Conservation (phyloP, 202 grass and related monocot genomes). For the Schoenoplectus tabernaemontani region DNA sequence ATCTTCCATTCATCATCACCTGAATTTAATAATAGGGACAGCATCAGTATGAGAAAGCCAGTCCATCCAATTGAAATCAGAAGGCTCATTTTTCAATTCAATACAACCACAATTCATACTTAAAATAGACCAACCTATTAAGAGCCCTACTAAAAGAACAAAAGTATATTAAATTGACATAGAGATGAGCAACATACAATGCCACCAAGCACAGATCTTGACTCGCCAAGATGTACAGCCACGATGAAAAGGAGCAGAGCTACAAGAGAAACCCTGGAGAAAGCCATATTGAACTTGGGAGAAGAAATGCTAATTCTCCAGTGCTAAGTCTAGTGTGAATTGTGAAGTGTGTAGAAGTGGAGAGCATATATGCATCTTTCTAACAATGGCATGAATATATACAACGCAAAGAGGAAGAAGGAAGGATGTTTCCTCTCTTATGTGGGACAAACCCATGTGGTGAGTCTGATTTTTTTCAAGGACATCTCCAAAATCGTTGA, state of each 20-base stretch:
- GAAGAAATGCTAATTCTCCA: background rate
- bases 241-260: constrained; percentile 24
- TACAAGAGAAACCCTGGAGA: constrained; percentile 12
- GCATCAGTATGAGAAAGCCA: background rate
- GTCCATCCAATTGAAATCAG: background rate
- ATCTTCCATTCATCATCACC: constrained; percentile 19
- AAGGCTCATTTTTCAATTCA: background rate
- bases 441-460: constrained; percentile 19
- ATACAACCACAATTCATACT: too few species aligned
- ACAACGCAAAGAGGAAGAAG: background rate
- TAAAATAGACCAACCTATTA: too few species aligned
- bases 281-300: constrained; percentile 19
- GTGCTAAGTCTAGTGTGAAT: background rate
- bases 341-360: background rate
- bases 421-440: background rate
- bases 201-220: background rate
- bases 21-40: constrained; percentile 2
- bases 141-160: background rate
- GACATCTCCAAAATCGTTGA: background rate
- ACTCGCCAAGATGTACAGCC: constrained; percentile 2
- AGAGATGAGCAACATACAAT: background rate
- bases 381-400: background rate
- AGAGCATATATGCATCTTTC: background rate
- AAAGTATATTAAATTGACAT: too few species aligned
- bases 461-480: background rate